Percentiles rank a stretch among this genome's conserved stretches.
Evolutionary conservation across 139 green algal species (phyloP).

Genomic region (Volvox reticuliferus): DNA sequence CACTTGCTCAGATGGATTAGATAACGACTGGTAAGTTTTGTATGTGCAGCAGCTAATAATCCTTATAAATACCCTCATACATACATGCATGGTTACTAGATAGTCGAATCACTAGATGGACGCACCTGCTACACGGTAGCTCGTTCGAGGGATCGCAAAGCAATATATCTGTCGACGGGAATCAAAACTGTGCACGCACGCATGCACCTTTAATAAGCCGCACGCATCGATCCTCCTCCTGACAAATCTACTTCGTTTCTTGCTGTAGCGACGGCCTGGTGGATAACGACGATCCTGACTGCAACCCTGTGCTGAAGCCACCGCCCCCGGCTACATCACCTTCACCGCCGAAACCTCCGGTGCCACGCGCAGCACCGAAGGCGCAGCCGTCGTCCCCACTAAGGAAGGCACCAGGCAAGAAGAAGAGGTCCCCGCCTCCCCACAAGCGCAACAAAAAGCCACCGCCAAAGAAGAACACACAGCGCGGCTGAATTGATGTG

Average conservation of each 20-base stretch:
- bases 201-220: too few species aligned
- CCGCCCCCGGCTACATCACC: background rate
- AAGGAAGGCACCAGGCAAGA: background rate
- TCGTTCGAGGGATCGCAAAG: too few species aligned
- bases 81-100: too few species aligned
- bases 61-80: too few species aligned
- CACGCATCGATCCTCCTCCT: too few species aligned
- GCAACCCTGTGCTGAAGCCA: background rate
- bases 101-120: too few species aligned
- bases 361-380: too few species aligned
- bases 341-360: background rate
- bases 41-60: background rate
- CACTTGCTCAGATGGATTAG: background rate
- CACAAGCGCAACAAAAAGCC: background rate
- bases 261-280: slow-evolving; percentile 2
- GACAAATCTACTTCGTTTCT: background rate
- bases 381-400: background rate
- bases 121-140: too few species aligned
- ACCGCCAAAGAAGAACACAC: too few species aligned
- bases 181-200: too few species aligned
- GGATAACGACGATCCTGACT: background rate
- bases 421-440: background rate
- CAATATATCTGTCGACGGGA: too few species aligned
- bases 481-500: too few species aligned
- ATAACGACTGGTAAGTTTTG: background rate